Evolutionary conservation across 2,329 filamentous ascomycete genomes (phyloP).

Genomic region (Cladophialophora yegresii): DNA sequence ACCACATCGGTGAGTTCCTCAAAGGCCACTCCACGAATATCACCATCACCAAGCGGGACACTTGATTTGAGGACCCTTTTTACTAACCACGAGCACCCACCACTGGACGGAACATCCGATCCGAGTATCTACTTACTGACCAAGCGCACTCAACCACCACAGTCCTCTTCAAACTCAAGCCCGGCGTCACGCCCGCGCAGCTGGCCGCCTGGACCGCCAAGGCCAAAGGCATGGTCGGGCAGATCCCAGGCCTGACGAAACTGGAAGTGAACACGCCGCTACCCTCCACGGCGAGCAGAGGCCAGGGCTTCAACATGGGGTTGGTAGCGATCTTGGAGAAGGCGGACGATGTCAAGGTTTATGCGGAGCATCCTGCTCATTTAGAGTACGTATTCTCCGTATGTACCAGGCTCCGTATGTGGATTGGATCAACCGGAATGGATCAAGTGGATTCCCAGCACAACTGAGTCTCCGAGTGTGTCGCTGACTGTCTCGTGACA

Average conservation of each 20-base stretch:
- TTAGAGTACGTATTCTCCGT: constrained; percentile 46
- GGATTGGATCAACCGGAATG: too few relatives aligned
- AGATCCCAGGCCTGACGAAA: constrained; percentile 46
- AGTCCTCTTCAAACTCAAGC: constrained; percentile 51
- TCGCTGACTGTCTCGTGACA: constrained; percentile 32
- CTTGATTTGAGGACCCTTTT: too few relatives aligned
- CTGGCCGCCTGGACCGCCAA: constrained; percentile 40
- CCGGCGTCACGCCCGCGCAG: constrained; percentile 41
- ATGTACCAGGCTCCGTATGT: background rate
- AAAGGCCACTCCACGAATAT: background rate
- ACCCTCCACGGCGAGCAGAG: constrained; percentile 45
- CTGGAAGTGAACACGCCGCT: constrained; percentile 44
- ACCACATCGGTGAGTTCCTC: constrained; percentile 43
- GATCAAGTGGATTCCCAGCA: too few relatives aligned
- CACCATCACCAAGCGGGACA: background rate
- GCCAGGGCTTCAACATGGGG: constrained; percentile 51
- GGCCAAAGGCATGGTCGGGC: constrained; percentile 45
- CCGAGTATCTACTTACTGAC: background rate
- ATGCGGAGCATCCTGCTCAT: constrained; percentile 52
- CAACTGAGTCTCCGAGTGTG: background rate
- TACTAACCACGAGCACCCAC: too few relatives aligned
- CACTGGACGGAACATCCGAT: background rate
- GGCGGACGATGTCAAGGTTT: constrained; percentile 46
- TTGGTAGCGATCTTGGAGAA: constrained; percentile 52
- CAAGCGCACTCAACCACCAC: constrained; percentile 1